Conservation (phyloP, 306 rosid genomes). For the Clitoria ternatea region DNA sequence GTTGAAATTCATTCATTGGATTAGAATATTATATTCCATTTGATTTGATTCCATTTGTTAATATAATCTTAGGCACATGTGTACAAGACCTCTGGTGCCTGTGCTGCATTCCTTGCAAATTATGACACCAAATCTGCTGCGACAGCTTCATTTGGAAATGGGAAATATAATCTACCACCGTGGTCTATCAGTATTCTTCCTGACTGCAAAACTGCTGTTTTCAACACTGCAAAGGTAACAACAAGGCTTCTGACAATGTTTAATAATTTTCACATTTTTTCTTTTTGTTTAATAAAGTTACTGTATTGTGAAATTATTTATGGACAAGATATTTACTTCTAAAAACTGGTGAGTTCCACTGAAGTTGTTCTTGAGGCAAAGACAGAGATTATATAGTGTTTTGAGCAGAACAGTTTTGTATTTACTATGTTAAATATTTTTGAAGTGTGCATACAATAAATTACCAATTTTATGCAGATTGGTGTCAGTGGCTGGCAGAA, state of each 20-base stretch:
- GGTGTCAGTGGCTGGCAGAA: conserved; percentile 35
- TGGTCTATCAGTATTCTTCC: conserved; percentile 94
- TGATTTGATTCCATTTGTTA: conserved; percentile 22
- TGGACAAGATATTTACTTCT: neutral
- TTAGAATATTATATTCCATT: too few relatives aligned
- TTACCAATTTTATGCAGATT: conserved; percentile 46
- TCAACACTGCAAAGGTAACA: conserved; percentile 79
- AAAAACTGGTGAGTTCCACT: neutral
- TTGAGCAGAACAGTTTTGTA: neutral
- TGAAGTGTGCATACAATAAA: neutral
- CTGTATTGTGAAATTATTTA: neutral
- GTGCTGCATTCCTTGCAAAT: conserved; percentile 88
- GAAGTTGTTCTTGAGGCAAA: neutral
- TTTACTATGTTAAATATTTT: neutral
- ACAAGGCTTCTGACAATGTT: neutral
- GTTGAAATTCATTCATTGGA: conserved; percentile 12
- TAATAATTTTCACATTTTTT: neutral
- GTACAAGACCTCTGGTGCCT: conserved; percentile 52
- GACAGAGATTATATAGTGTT: neutral
- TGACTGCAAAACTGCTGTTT: conserved; percentile 67
- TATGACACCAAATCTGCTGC: conserved; percentile 45
- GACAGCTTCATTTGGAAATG: conserved; percentile 53
- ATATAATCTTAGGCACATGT: conserved; percentile 53
- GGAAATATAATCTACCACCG: conserved; percentile 60
- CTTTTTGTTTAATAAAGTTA: neutral